Evolutionary conservation across 225 moss, liverwort and hornwort species (phyloP).

Genomic region (Climacium dendroides): DNA sequence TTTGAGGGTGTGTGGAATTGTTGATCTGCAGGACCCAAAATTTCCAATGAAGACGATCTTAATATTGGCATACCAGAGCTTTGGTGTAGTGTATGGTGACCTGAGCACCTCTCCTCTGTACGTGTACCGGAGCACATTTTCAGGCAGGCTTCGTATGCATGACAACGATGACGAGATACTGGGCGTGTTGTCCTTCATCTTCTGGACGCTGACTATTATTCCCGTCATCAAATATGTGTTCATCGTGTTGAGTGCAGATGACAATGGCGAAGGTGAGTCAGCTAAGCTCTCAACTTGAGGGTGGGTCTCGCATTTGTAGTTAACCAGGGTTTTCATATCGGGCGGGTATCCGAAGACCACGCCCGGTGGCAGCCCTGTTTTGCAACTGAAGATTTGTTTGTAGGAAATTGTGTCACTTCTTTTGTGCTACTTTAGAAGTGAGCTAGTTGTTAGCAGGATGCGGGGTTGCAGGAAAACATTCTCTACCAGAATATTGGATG

Average conservation of each 20-base stretch:
- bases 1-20: neutral
- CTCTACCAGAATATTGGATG: neutral
- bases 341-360: neutral
- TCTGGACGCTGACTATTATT: slow-evolving; percentile 68
- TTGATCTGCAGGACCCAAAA: slow-evolving; percentile 4
- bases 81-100: slow-evolving; percentile 87
- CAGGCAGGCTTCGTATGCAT: slow-evolving; percentile 11
- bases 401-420: neutral
- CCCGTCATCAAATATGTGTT: slow-evolving; percentile 74
- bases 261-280: slow-evolving; percentile 69
- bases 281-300: neutral
- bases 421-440: neutral
- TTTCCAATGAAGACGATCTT: slow-evolving; percentile 22
- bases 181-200: slow-evolving; percentile 66
- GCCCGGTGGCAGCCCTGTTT: neutral
- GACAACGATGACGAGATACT: slow-evolving; percentile 32
- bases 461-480: neutral
- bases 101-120: slow-evolving; percentile 78
- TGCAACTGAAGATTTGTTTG: neutral
- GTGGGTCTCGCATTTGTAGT: neutral
- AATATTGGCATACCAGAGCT: slow-evolving; percentile 78
- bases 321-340: neutral
- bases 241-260: slow-evolving; percentile 58
- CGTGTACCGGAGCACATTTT: slow-evolving; percentile 61
- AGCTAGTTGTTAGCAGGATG: neutral